Conservation (phyloP, 2,329 filamentous ascomycete species). For the Xylariaceae sp. region DNA sequence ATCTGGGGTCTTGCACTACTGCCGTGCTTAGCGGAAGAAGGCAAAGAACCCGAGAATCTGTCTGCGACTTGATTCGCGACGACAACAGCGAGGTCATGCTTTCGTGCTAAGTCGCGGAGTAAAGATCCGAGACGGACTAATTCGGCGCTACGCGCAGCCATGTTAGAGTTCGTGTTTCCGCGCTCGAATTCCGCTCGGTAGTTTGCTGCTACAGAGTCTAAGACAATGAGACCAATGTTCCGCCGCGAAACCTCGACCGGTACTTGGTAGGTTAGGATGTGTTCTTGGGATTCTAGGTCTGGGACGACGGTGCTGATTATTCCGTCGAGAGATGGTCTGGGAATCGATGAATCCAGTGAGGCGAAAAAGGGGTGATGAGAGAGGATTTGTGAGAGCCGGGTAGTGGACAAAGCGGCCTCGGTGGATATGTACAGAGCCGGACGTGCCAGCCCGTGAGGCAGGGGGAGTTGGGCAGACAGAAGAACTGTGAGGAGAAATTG, state of each 20-base stretch:
- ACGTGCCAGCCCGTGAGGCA: slow-evolving; percentile 66
- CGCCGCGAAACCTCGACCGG: slow-evolving; percentile 77
- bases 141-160: slow-evolving; percentile 75
- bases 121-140: slow-evolving; percentile 74
- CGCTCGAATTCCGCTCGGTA: slow-evolving; percentile 88
- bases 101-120: slow-evolving; percentile 72
- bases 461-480: slow-evolving; percentile 77
- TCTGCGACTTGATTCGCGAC: slow-evolving; percentile 96
- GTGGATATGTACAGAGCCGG: slow-evolving; percentile 93
- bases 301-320: slow-evolving; percentile 81
- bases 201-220: slow-evolving; percentile 94
- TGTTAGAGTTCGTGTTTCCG: slow-evolving; percentile 48
- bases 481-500: slow-evolving; percentile 86
- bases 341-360: slow-evolving; percentile 21
- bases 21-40: slow-evolving; percentile 20
- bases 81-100: slow-evolving; percentile 76
- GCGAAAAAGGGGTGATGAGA: slow-evolving; percentile 60
- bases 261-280: slow-evolving; percentile 89
- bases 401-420: slow-evolving; percentile 80
- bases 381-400: slow-evolving; percentile 77
- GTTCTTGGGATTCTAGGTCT: slow-evolving; percentile 91
- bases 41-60: slow-evolving; percentile 54
- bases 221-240: slow-evolving; percentile 74
- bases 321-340: slow-evolving; percentile 63
- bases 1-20: not conserved